Base-by-base conservation (phyloP, 306 rosid genomes). In the Malus sylvestris region DNA sequence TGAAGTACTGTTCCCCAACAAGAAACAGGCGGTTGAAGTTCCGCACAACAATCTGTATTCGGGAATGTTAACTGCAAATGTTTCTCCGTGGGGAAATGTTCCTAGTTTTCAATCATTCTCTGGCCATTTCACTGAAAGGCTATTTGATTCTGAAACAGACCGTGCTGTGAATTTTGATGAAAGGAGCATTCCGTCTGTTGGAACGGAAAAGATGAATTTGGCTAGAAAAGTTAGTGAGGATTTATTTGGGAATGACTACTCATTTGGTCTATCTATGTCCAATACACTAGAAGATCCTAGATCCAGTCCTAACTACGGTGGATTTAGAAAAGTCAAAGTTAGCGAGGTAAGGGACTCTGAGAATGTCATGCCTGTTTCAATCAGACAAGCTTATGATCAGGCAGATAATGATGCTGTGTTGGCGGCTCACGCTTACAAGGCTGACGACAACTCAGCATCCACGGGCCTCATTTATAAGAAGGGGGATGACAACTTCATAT, bases 261-360 rank as follows among this genome's bases (percentile, higher is more conserved):
- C 87, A 4, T 85, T 85, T 79, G 86, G 87, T 84, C 81, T 89
- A 72, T 89, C 93, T 13, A 82, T 89, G 73, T 85, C 87, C 27
- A 83, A 82, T 71, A 27, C 89, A 30, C 75, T 85, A 30, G 90
- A 86, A 42, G 87, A 89, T 87, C 91, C 91, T 73, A 70, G 80
- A 45, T 71, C 77, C 62, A 81, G 76, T 76, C 23, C 87, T 68
- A 83, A 78, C 72, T 84, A 83, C 80, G 90, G 89, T 35, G 93
- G 90, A 57, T 82, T 85, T 74, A 87, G 94, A 76, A 89, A 93
- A 83, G 91, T 90, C 70, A 86, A 90, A 86, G 87, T 87, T 30
- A 80, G 82, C 61, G 88, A 88, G 80, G 96, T 92, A 53, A 90
- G 86, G 89, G 97, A 89, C 72, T 86, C 90, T 61, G 89, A 89